These are phyloP conservation scores for Microsporum ferrugineum DNA, from an alignment of 2,329 filamentous ascomycete genomes.

Conservation along the genomic window DNA sequence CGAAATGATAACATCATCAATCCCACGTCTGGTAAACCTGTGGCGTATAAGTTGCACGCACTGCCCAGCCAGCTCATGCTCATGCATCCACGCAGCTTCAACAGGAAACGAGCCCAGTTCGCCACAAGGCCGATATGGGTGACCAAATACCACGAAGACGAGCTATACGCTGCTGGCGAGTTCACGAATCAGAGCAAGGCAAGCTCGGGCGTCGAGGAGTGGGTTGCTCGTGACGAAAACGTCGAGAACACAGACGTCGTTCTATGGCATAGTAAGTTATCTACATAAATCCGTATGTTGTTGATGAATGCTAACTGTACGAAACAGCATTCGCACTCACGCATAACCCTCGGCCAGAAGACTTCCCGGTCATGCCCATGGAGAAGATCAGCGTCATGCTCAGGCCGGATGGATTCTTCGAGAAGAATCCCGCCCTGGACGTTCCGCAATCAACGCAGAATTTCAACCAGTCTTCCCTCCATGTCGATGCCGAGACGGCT, in stretches of 20 bases:
- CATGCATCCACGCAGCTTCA: conserved; percentile 38
- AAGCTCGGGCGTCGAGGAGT: conserved; percentile 44
- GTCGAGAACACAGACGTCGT: conserved; percentile 38
- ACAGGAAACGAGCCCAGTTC: conserved; percentile 43
- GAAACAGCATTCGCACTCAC: conserved; percentile 43
- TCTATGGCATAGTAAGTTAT: conserved; percentile 29
- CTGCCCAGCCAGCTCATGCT: conserved; percentile 50
- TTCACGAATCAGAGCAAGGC: conserved; percentile 48
- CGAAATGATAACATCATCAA: conserved; percentile 43
- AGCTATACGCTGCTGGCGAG: conserved; percentile 44
- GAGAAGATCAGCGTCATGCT: conserved; percentile 43
- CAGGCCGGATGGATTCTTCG: conserved; percentile 43
- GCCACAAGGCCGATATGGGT: conserved; percentile 46
- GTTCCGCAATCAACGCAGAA: conserved; percentile 33
- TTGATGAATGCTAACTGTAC: conserved; percentile 4
- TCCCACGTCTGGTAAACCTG: conserved; percentile 42
- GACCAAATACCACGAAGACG: conserved; percentile 43
- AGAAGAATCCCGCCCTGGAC: conserved; percentile 41
- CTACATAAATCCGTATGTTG: conserved; percentile 23
- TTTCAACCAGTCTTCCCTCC: conserved; percentile 33
- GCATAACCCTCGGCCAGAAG: conserved; percentile 53
- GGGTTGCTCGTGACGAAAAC: conserved; percentile 37
- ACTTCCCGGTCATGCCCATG: conserved; percentile 58
- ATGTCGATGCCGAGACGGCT: conserved; percentile 15
- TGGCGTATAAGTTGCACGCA: conserved; percentile 46